phyloP scores from a whole-genome alignment of 2,329 filamentous ascomycete species.

The Colletotrichum cuscutae region DNA sequence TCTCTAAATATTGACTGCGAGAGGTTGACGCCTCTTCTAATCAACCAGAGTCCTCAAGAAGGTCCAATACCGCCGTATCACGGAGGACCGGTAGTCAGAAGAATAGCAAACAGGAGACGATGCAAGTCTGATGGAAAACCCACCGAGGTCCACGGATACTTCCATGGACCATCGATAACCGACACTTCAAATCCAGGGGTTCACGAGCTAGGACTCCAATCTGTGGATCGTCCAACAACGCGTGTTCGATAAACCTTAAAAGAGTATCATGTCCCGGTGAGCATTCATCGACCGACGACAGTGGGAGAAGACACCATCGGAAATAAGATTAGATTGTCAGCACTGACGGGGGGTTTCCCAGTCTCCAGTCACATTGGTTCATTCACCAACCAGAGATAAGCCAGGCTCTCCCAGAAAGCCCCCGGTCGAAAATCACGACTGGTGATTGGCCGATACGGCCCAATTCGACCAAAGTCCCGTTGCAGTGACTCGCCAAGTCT shows the following conservation, averaged over 20 bases:
- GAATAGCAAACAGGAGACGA: neutral
- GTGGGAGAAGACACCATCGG: conserved; percentile 13
- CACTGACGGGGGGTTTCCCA: conserved; percentile 4
- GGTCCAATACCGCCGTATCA: neutral
- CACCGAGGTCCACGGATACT: neutral
- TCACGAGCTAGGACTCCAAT: neutral
- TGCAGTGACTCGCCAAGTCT: conserved; percentile 27
- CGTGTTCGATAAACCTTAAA: neutral
- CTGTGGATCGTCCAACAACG: neutral
- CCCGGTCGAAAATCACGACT: neutral
- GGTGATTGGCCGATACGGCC: conserved; percentile 8
- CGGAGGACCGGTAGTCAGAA: neutral
- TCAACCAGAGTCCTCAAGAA: neutral
- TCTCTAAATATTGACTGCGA: neutral
- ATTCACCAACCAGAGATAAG: conserved; percentile 9
- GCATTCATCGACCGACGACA: neutral
- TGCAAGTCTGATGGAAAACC: neutral
- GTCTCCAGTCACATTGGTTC: conserved; percentile 6
- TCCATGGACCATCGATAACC: neutral
- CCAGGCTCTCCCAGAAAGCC: conserved; percentile 2
- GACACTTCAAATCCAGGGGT: neutral
- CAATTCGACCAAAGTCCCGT: conserved; percentile 6
- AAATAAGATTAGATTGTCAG: conserved; percentile 8
- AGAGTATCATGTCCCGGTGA: neutral
- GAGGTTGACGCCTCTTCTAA: neutral